These are phyloP conservation scores for Suaeda aralocaspica DNA, from an alignment of 148 eudicot species.

Conservation along the genomic window DNA sequence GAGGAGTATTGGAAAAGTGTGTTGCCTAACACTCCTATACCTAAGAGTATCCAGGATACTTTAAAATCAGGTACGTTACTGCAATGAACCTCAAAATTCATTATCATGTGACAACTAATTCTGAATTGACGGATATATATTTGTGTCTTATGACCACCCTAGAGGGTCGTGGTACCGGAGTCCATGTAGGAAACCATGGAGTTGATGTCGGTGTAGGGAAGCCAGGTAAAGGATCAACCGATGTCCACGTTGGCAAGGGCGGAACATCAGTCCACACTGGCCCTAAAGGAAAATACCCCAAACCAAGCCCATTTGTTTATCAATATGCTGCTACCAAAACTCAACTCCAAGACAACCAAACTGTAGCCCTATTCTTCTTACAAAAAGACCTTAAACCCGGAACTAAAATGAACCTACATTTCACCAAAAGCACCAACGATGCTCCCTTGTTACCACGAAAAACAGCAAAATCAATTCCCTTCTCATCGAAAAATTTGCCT, in stretches of 20 bases:
- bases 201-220: conserved; percentile 17
- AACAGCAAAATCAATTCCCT: conserved; percentile 48
- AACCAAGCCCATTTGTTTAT: conserved; percentile 34
- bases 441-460: conserved; percentile 45
- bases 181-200: conserved; percentile 22
- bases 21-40: conserved; percentile 69
- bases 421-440: conserved; percentile 29
- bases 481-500: conserved; percentile 41
- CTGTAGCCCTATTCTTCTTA: conserved; percentile 52
- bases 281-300: conserved; percentile 35
- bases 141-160: not conserved
- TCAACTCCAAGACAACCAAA: conserved; percentile 53
- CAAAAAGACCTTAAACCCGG: conserved; percentile 43
- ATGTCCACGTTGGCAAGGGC: conserved; percentile 41
- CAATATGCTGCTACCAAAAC: conserved; percentile 44
- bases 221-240: conserved; percentile 33
- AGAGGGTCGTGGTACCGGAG: conserved; percentile 14
- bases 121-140: too few relatives aligned
- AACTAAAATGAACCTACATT: conserved; percentile 43
- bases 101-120: too few relatives aligned
- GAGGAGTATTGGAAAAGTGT: conserved; percentile 60
- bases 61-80: conserved; percentile 28
- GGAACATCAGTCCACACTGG: conserved; percentile 32
- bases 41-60: conserved; percentile 47
- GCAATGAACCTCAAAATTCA: too few relatives aligned